Percentiles rank a stretch among this genome's conserved stretches.
These are phyloP conservation scores for Cystofilobasidium ferigula DNA, from an alignment of 768 basidiomycete genomes.

Conservation along the genomic window DNA sequence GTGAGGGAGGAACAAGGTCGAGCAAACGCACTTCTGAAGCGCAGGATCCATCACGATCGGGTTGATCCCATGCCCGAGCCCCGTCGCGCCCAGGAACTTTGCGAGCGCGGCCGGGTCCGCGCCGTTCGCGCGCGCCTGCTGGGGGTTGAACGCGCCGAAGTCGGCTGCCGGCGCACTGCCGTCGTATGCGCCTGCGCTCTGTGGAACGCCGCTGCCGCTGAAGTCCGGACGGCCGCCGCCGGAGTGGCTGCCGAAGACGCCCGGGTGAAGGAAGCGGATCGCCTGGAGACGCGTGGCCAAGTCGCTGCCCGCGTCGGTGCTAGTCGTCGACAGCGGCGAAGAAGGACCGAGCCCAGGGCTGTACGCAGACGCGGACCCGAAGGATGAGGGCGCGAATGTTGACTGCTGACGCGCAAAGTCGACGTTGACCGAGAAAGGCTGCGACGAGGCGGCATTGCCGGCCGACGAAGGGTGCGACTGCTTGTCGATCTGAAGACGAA, in stretches of 20 bases:
- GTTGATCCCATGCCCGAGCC: slow-evolving; percentile 8
- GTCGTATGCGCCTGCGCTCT: neutral
- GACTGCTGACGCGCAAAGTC: neutral
- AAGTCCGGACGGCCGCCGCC: no score
- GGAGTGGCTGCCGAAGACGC: slow-evolving; percentile 11
- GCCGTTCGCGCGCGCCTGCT: neutral
- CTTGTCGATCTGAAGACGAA: neutral
- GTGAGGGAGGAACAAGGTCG: no score
- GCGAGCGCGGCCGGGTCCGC: neutral
- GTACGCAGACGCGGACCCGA: neutral
- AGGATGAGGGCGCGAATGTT: neutral
- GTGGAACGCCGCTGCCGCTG: no score
- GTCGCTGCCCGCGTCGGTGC: neutral
- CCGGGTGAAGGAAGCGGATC: slow-evolving; percentile 20
- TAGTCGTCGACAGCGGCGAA: neutral
- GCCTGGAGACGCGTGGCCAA: slow-evolving; percentile 14
- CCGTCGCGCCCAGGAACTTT: neutral
- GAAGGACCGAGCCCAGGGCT: neutral
- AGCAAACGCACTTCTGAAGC: slow-evolving; percentile 4
- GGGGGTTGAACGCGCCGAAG: no score
- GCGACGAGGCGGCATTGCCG: neutral
- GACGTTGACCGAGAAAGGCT: neutral
- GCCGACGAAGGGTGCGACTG: neutral
- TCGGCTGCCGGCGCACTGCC: neutral
- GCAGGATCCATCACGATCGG: slow-evolving; percentile 14